These are phyloP conservation scores for Exophiala viscosa DNA, from an alignment of 2,329 filamentous ascomycete genomes.

Conservation along the genomic window DNA sequence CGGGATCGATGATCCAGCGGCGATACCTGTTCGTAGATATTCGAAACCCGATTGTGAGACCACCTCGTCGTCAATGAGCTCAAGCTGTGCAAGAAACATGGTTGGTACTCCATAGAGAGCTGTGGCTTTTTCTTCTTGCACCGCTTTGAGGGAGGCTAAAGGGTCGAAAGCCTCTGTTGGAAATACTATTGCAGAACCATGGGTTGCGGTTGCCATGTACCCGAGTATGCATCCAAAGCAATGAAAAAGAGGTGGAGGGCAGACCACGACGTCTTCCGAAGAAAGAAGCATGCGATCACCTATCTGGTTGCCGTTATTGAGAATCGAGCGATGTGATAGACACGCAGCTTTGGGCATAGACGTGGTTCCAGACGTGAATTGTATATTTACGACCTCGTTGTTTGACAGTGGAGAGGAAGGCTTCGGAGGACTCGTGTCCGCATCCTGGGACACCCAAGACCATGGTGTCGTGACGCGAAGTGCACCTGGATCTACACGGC, in stretches of 20 bases:
- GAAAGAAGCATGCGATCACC: constrained; percentile 79
- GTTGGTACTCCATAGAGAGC: constrained; percentile 86
- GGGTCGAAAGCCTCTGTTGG: constrained; percentile 85
- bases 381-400: constrained; percentile 82
- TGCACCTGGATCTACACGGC: constrained; percentile 46
- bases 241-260: constrained; percentile 56
- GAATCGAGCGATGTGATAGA: constrained; percentile 75
- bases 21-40: constrained; percentile 80
- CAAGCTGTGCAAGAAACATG: constrained; percentile 88
- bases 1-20: constrained; percentile 81
- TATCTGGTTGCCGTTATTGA: constrained; percentile 88
- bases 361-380: constrained; percentile 96
- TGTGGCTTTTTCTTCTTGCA: constrained; percentile 61
- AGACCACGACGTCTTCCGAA: constrained; percentile 64
- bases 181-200: constrained; percentile 75
- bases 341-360: constrained; percentile 87
- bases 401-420: constrained; percentile 37
- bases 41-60: constrained; percentile 55
- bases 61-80: constrained; percentile 60
- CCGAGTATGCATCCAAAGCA: constrained; percentile 90
- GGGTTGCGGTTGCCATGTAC: constrained; percentile 92
- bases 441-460: constrained; percentile 41
- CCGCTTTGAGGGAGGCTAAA: constrained; percentile 61
- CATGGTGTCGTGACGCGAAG: constrained; percentile 48
- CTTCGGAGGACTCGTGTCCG: constrained; percentile 44